A percentile compares a stretch with the other conserved stretches of the same genome.
Conservation (phyloP, 2,329 filamentous ascomycete genomes). For the Diaporthe aspalathi region DNA sequence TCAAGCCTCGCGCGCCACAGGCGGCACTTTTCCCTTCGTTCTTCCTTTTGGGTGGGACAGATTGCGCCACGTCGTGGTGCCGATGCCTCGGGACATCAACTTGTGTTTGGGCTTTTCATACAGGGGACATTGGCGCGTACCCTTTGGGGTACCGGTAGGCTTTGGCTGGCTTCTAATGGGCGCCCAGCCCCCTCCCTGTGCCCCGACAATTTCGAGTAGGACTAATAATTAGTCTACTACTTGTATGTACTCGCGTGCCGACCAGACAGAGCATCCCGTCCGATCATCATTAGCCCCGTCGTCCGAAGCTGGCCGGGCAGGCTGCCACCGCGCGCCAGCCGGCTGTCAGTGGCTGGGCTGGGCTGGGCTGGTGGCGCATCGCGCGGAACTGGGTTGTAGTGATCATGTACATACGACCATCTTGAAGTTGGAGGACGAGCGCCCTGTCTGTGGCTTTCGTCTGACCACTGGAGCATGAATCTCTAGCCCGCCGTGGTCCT, state of each 20-base stretch:
- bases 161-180: neutral
- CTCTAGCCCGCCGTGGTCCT: too few relatives aligned
- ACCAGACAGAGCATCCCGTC: neutral
- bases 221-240: too few relatives aligned
- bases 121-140: neutral
- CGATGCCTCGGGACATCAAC: neutral
- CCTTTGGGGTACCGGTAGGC: neutral
- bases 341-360: slow-evolving; percentile 23
- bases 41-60: neutral
- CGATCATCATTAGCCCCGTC: neutral
- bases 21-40: neutral
- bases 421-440: neutral
- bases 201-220: neutral
- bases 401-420: slow-evolving; percentile 7
- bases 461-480: too few relatives aligned
- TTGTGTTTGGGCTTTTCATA: neutral
- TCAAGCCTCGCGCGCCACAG: slow-evolving; percentile 23
- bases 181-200: too few relatives aligned
- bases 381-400: neutral
- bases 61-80: neutral
- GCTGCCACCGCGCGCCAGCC: neutral
- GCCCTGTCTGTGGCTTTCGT: neutral
- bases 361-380: slow-evolving; percentile 16
- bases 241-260: neutral
- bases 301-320: neutral